Base-by-base conservation (phyloP, 1,139 yeast genomes). In the Saccharomyces hybrid region DNA sequence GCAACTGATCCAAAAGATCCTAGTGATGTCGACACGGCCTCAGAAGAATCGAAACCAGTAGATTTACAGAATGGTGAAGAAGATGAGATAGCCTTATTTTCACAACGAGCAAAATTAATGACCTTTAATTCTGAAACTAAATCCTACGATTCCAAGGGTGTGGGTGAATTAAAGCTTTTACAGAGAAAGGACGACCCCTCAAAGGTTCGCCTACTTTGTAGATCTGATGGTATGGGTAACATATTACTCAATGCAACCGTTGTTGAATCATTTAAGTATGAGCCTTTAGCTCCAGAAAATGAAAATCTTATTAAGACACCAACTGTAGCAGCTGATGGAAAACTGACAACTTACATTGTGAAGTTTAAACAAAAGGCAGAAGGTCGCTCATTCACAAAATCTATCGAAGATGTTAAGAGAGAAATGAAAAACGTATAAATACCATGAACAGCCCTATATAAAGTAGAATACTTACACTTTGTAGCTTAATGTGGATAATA, bases 211-310 rank as follows among this genome's bases (percentile, higher is more conserved):
- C 73, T 88, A 12, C 73, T 93, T 48, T 78, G 93, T 27, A 82
- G 98, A 64, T 88, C 96, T 0, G 98, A 91, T 57, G 96, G 96
- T 44, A 83, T 91, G 47, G 86, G 87, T 50, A 78, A 95, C 62
- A 83, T 90, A n/a, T 70, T 93, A 48, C 74, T 93, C 58, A 93
- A 93, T 69, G 75, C 83, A 21, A 69, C 75, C 21, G 72, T 87
- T 8, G 73, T 77, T 55, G 75, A 78, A 65, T 77, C 77, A 58
- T 71, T 87, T 64, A 75, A 75, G 47, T 83, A 85, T 68, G 73
- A 80, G 57, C 67, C 72, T 11, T 57, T 69, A 47, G 72, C 79
- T 3, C 71, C 81, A 49, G 88, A 88, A 7, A 84, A 82, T 14
- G 76, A 72, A 9, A 69, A 72, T 51, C 54, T 68, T 29, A 83